These are phyloP conservation scores for Dissophora globulifera DNA, from an alignment of 192 early-diverging fungal species.

Conservation along the genomic window DNA sequence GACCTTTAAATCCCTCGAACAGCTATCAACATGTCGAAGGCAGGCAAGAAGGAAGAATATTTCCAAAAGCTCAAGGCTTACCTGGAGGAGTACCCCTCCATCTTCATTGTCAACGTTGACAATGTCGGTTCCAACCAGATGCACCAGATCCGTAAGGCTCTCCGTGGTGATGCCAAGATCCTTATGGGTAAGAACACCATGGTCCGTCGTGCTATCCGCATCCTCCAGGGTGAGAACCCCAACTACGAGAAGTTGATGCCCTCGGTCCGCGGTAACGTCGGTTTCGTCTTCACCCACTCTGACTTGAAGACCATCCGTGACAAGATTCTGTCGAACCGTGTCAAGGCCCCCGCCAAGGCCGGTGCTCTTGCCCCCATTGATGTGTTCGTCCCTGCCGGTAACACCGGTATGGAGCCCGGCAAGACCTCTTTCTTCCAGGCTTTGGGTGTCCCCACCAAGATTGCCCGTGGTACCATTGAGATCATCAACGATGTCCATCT, in stretches of 20 bases:
- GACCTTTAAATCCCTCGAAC: conserved; percentile 74
- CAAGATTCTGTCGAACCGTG: conserved; percentile 92
- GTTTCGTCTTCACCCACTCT: conserved; percentile 99
- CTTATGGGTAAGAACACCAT: conserved; percentile 99
- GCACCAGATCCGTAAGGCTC: conserved; percentile 93
- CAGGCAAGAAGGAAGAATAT: conserved; percentile 99
- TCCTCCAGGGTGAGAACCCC: conserved; percentile 77
- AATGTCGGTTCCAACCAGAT: conserved; percentile 99
- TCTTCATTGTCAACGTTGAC: conserved; percentile 99
- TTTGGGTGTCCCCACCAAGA: conserved; percentile 99
- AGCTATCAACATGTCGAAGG: conserved; percentile 93
- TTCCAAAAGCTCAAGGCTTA: conserved; percentile 91
- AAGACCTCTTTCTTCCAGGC: conserved; percentile 99
- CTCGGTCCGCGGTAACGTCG: conserved; percentile 94
- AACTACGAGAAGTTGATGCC: conserved; percentile 86
- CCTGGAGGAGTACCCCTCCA: conserved; percentile 92
- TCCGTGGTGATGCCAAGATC: conserved; percentile 92
- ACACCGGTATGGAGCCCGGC: conserved; percentile 99
- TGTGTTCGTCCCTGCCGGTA: conserved; percentile 93
- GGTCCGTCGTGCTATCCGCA: conserved; percentile 87
- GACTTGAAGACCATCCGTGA: conserved; percentile 96
- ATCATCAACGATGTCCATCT: conserved; percentile 96
- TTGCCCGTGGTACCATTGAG: conserved; percentile 99
- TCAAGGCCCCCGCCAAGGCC: conserved; percentile 92
- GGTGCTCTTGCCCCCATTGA: conserved; percentile 94